These are phyloP conservation scores for Chlorella sp. DNA, from an alignment of 139 green algal genomes.

Conservation along the genomic window DNA sequence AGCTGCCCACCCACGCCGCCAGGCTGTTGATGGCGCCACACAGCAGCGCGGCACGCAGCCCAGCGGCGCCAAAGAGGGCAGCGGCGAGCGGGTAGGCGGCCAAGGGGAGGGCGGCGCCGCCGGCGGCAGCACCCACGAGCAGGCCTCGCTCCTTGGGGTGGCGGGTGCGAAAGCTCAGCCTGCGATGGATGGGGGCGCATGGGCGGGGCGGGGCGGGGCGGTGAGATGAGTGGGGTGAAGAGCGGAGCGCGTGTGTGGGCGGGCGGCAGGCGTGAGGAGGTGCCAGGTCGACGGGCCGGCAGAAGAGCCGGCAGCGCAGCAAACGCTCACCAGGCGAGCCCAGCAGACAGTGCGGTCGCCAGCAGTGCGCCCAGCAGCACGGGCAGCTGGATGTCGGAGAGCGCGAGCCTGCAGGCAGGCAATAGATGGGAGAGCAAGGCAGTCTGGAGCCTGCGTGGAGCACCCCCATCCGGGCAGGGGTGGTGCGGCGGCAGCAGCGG, in stretches of 20 bases:
- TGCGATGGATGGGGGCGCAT: not conserved
- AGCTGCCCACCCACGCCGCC: slow-evolving; percentile 51
- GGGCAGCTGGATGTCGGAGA: not conserved
- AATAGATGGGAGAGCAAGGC: no score
- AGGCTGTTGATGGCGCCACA: slow-evolving; percentile 34
- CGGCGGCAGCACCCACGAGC: slow-evolving; percentile 41
- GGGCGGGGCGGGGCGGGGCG: not conserved
- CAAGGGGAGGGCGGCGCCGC: slow-evolving; percentile 24
- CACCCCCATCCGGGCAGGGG: not conserved
- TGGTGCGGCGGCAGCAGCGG: not conserved
- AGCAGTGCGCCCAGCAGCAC: not conserved
- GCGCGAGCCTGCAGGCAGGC: slow-evolving; percentile 27
- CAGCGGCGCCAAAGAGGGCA: slow-evolving; percentile 31
- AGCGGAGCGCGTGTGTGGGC: not conserved
- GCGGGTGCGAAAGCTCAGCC: slow-evolving; percentile 15
- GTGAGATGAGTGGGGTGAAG: not conserved
- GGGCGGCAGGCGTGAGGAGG: not conserved
- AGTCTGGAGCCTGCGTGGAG: not conserved
- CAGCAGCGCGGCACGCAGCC: slow-evolving; percentile 49
- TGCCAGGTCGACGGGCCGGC: no score
- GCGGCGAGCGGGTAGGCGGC: slow-evolving; percentile 38
- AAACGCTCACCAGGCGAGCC: slow-evolving; percentile 18
- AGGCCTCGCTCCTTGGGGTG: slow-evolving; percentile 49
- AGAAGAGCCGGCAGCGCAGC: not conserved
- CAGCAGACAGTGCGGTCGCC: not conserved